These are phyloP conservation scores for Verticillium tricorpus DNA, from an alignment of 2,329 filamentous ascomycete species.

Conservation along the genomic window DNA sequence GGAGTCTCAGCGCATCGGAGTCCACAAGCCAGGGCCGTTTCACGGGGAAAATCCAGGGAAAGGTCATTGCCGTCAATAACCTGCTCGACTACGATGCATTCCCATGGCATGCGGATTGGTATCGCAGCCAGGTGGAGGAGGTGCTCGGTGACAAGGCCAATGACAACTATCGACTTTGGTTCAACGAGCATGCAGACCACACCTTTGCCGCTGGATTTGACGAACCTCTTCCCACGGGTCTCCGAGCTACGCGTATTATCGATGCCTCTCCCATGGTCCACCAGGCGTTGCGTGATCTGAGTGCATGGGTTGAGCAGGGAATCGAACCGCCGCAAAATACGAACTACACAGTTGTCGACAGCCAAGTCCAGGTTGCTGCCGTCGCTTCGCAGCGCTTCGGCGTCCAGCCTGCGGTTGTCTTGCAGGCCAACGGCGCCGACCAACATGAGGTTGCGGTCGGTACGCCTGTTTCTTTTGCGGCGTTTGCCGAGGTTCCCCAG, in stretches of 20 bases:
- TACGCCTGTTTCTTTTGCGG: constrained; percentile 5
- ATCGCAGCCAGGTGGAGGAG: constrained; percentile 11
- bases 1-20: background rate
- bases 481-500: constrained; percentile 1
- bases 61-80: constrained; percentile 16
- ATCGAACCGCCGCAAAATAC: constrained; percentile 7
- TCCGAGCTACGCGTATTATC: background rate
- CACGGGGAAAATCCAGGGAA: constrained; percentile 12
- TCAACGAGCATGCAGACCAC: constrained; percentile 15
- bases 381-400: constrained; percentile 10
- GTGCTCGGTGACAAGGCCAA: constrained; percentile 7
- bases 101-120: constrained; percentile 20
- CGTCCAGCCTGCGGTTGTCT: constrained; percentile 12
- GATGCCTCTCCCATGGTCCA: constrained; percentile 5
- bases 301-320: constrained; percentile 14
- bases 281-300: constrained; percentile 15
- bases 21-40: constrained; percentile 1
- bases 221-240: background rate
- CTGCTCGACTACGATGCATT: constrained; percentile 16
- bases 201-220: constrained; percentile 3
- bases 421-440: background rate
- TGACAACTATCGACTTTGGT: constrained; percentile 16
- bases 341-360: constrained; percentile 7
- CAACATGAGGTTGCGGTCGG: background rate
- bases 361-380: constrained; percentile 9